phyloP scores from a whole-genome alignment of 2,329 filamentous ascomycete species.

The Mycogone perniciosa region DNA sequence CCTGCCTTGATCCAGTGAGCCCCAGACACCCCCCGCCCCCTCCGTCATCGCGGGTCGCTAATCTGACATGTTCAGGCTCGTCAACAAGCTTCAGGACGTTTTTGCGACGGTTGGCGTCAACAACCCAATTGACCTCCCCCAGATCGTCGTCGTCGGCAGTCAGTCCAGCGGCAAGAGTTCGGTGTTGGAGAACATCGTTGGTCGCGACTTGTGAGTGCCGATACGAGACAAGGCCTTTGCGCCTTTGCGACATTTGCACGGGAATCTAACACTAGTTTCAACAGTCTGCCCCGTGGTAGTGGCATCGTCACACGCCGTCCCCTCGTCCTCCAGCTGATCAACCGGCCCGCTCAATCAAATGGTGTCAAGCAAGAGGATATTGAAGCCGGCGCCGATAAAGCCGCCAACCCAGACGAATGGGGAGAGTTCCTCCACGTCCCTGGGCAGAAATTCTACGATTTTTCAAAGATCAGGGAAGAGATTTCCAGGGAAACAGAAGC shows the following conservation, averaged over 20 bases:
- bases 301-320: slow-evolving; percentile 96
- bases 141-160: slow-evolving; percentile 96
- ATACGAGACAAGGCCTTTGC: neutral
- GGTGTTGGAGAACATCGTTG: slow-evolving; percentile 96
- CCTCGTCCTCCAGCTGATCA: slow-evolving; percentile 96
- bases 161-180: slow-evolving; percentile 99
- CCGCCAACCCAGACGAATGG: slow-evolving; percentile 92
- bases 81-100: slow-evolving; percentile 99
- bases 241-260: neutral
- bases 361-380: slow-evolving; percentile 63
- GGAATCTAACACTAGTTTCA: neutral
- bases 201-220: slow-evolving; percentile 84
- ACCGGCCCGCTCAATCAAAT: slow-evolving; percentile 71
- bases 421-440: slow-evolving; percentile 98
- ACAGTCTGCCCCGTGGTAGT: slow-evolving; percentile 87
- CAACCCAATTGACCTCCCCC: slow-evolving; percentile 97
- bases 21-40: slow-evolving; percentile 15
- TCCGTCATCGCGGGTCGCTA: slow-evolving; percentile 5
- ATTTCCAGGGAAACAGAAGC: slow-evolving; percentile 94
- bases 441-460: slow-evolving; percentile 95
- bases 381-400: slow-evolving; percentile 66
- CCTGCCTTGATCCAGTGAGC: slow-evolving; percentile 58
- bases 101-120: slow-evolving; percentile 97
- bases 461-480: slow-evolving; percentile 96
- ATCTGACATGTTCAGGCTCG: slow-evolving; percentile 50